Evolutionary conservation across 768 basidiomycete species (phyloP).

Genomic region (Kwoniella mangroviensis): DNA sequence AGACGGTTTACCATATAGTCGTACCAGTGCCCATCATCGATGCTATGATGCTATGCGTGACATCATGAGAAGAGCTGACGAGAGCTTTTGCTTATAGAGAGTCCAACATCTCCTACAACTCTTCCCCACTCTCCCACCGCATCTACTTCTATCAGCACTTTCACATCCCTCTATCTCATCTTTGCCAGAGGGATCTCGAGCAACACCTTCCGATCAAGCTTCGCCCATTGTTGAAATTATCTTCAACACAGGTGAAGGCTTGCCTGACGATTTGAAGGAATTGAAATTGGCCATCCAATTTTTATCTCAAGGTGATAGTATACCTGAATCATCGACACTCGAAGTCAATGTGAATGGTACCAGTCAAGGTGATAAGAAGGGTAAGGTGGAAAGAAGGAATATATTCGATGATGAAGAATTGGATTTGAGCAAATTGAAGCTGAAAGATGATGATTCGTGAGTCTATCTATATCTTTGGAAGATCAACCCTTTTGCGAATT

Average conservation of each 20-base stretch:
- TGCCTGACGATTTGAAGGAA: slow-evolving; percentile 72
- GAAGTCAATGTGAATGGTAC: not conserved
- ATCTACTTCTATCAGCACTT: slow-evolving; percentile 45
- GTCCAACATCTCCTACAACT: slow-evolving; percentile 40
- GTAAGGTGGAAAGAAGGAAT: slow-evolving; percentile 63
- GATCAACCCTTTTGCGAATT: too few relatives aligned
- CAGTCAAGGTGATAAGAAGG: not conserved
- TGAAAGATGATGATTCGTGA: slow-evolving; percentile 66
- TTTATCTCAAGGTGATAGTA: slow-evolving; percentile 14
- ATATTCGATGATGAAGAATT: slow-evolving; percentile 75
- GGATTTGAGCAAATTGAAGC: slow-evolving; percentile 66
- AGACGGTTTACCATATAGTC: too few relatives aligned
- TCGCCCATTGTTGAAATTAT: slow-evolving; percentile 51
- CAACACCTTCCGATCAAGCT: slow-evolving; percentile 36
- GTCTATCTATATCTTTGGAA: not conserved
- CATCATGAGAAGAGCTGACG: not conserved
- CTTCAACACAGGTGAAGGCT: slow-evolving; percentile 64
- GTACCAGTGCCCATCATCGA: too few relatives aligned
- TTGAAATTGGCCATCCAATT: slow-evolving; percentile 58
- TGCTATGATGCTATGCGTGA: too few relatives aligned
- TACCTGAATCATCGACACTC: not conserved
- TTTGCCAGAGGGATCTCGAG: slow-evolving; percentile 27
- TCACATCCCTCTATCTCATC: slow-evolving; percentile 44
- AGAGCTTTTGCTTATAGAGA: slow-evolving; percentile 24
- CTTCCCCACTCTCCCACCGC: slow-evolving; percentile 48